Evolutionary conservation across 148 eudicot species (phyloP).

Genomic region (Silene uniflora): DNA sequence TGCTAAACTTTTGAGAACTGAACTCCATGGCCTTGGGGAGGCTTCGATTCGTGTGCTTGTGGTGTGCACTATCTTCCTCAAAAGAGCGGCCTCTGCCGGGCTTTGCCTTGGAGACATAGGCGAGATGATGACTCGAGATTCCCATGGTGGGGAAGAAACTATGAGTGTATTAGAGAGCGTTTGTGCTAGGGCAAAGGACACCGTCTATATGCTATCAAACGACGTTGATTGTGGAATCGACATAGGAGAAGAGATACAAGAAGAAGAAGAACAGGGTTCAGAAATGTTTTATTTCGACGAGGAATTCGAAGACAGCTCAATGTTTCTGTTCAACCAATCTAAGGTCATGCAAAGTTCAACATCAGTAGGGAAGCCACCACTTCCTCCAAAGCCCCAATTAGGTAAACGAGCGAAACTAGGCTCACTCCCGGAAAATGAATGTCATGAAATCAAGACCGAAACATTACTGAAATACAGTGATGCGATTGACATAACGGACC

Average conservation of each 20-base stretch:
- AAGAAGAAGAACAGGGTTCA: conserved; percentile 25
- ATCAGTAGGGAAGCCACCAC: conserved; percentile 35
- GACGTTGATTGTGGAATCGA: conserved; percentile 5
- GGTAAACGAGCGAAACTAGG: conserved; percentile 21
- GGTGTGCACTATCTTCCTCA: conserved; percentile 75
- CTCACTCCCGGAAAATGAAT: conserved; percentile 7
- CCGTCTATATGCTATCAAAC: conserved; percentile 10
- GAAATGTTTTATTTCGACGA: conserved; percentile 47
- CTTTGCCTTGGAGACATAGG: conserved; percentile 85
- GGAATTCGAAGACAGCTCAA: conserved; percentile 26
- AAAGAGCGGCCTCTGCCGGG: conserved; percentile 56
- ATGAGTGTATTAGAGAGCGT: conserved; percentile 58
- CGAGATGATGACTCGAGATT: conserved; percentile 88
- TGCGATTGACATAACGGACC: conserved; percentile 12
- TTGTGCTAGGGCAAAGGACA: conserved; percentile 52
- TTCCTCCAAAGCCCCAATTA: conserved; percentile 33
- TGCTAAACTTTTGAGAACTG: conserved; percentile 58
- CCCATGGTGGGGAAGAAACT: conserved; percentile 58
- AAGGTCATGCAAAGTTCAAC: conserved; percentile 23
- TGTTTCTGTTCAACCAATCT: conserved; percentile 12
- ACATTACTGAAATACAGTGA: neutral
- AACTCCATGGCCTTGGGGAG: conserved; percentile 64
- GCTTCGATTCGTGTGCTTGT: conserved; percentile 72
- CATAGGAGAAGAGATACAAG: conserved; percentile 4
- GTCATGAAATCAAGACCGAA: neutral